phyloP scores from a whole-genome alignment of 495 filamentous ascomycete species.

The Beverwykella pulmonaria region DNA sequence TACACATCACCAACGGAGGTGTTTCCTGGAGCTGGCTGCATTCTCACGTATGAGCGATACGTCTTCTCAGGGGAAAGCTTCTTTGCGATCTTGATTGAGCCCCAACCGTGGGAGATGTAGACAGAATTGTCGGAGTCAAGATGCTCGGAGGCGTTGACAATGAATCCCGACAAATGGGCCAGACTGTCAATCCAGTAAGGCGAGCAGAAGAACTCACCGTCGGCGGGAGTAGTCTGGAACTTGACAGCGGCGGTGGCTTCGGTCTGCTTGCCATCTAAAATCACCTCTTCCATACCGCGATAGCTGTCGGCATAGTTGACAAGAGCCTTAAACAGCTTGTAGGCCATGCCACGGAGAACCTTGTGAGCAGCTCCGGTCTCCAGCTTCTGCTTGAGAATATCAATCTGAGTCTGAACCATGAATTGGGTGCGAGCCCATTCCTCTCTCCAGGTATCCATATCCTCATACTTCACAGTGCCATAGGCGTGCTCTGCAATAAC shows the following conservation, averaged over 20 bases:
- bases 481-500: constrained; percentile 45
- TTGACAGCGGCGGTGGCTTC: constrained; percentile 50
- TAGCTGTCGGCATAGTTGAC: constrained; percentile 50
- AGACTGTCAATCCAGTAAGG: constrained; percentile 57
- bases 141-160: constrained; percentile 56
- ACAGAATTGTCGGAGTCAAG: constrained; percentile 52
- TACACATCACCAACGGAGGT: constrained; percentile 50
- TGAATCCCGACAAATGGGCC: constrained; percentile 57
- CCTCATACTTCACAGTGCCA: constrained; percentile 47
- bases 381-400: constrained; percentile 48
- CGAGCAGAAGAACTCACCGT: constrained; percentile 49
- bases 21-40: constrained; percentile 49
- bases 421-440: constrained; percentile 48
- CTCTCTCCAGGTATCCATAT: constrained; percentile 46
- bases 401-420: constrained; percentile 52
- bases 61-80: constrained; percentile 45
- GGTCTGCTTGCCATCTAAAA: constrained; percentile 49
- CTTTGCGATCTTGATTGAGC: constrained; percentile 46
- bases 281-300: constrained; percentile 51
- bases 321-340: constrained; percentile 53
- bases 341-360: constrained; percentile 52
- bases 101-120: constrained; percentile 53
- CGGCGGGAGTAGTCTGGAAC: constrained; percentile 49
- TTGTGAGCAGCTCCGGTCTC: constrained; percentile 49
- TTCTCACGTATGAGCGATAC: constrained; percentile 50